phyloP scores from a whole-genome alignment of 768 basidiomycete genomes.

The Mycena metata region DNA sequence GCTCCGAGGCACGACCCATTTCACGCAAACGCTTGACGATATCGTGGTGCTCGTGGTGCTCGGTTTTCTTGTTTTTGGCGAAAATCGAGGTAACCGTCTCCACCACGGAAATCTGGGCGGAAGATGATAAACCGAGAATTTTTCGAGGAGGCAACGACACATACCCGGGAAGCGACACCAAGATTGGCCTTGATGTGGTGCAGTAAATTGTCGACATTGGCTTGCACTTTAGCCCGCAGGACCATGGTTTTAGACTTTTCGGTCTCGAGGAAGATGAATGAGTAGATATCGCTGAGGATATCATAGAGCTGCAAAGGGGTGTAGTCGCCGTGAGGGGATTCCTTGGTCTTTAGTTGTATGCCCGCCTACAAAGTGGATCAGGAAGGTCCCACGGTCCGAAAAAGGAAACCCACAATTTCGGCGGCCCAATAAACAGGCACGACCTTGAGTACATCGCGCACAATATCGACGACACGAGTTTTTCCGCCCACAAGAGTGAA shows the following conservation, averaged over 20 bases:
- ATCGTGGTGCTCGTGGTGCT: slow-evolving; percentile 60
- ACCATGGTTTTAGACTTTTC: slow-evolving; percentile 72
- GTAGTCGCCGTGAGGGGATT: slow-evolving; percentile 67
- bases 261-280: slow-evolving; percentile 83
- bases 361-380: slow-evolving; percentile 66
- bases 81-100: slow-evolving; percentile 63
- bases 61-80: slow-evolving; percentile 57
- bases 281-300: slow-evolving; percentile 79
- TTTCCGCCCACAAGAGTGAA: slow-evolving; percentile 70
- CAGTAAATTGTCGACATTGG: slow-evolving; percentile 66
- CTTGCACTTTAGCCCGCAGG: slow-evolving; percentile 63
- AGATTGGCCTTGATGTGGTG: slow-evolving; percentile 69
- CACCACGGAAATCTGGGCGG: slow-evolving; percentile 53
- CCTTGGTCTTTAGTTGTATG: slow-evolving; percentile 73
- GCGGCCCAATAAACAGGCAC: slow-evolving; percentile 81
- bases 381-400: neutral
- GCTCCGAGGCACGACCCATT: slow-evolving; percentile 68
- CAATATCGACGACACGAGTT: slow-evolving; percentile 71
- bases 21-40: slow-evolving; percentile 70
- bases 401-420: slow-evolving; percentile 68
- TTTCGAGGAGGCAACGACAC: slow-evolving; percentile 49
- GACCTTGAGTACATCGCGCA: slow-evolving; percentile 73
- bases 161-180: slow-evolving; percentile 54
- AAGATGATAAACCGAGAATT: neutral
- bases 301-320: slow-evolving; percentile 72